Evolutionary conservation across 768 basidiomycete genomes (phyloP).

Genomic region (Goffeauzyma gilvescens): DNA sequence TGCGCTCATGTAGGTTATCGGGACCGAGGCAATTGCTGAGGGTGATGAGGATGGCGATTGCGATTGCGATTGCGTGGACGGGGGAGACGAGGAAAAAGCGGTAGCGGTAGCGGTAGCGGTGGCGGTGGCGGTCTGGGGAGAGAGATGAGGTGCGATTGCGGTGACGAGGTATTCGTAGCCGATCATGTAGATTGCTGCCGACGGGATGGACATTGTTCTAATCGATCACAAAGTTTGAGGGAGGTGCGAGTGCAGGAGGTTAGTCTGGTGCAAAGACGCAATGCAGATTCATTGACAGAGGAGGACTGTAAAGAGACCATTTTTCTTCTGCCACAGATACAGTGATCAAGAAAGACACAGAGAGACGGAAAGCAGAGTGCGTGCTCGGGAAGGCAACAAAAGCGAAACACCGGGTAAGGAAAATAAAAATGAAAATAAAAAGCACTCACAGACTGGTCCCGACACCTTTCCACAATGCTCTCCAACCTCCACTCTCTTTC

Average conservation of each 20-base stretch:
- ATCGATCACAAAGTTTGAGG: too few relatives aligned
- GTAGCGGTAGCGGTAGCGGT: too few relatives aligned
- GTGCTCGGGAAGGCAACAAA: slow-evolving; percentile 10
- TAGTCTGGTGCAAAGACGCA: not conserved
- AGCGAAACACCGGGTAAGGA: not conserved
- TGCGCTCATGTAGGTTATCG: slow-evolving; percentile 37
- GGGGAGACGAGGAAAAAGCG: slow-evolving; percentile 11
- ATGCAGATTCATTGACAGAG: too few relatives aligned
- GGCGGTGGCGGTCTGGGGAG: slow-evolving; percentile 13
- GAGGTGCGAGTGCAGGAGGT: not conserved
- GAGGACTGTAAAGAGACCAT: too few relatives aligned
- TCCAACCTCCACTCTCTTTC: slow-evolving; percentile 61
- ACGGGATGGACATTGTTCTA: slow-evolving; percentile 77
- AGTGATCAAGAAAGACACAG: not conserved
- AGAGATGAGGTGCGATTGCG: slow-evolving; percentile 18
- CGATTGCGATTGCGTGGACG: slow-evolving; percentile 16
- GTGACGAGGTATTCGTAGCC: slow-evolving; percentile 65
- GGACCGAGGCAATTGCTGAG: slow-evolving; percentile 32
- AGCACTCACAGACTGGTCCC: slow-evolving; percentile 68
- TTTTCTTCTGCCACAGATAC: not conserved
- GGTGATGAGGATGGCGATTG: slow-evolving; percentile 2
- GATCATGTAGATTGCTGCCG: slow-evolving; percentile 82
- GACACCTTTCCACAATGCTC: slow-evolving; percentile 85
- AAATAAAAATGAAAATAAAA: not conserved
- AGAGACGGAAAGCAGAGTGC: not conserved